A percentile compares a stretch with the other conserved stretches of the same genome.
phyloP scores from a whole-genome alignment of 83 land plant species.

The Thuja plicata region DNA sequence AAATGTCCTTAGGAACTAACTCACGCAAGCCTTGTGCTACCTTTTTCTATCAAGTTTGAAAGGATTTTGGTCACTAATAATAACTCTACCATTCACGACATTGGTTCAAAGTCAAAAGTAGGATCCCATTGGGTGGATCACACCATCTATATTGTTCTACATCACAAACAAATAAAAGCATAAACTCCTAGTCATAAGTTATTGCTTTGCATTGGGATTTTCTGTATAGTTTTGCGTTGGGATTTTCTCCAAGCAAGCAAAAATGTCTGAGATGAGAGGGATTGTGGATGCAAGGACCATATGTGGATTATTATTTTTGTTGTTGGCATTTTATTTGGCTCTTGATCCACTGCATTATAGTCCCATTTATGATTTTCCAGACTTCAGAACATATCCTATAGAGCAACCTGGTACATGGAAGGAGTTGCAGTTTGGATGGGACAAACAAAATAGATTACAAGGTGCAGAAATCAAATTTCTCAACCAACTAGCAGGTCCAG shows the following conservation, averaged over 20 bases:
- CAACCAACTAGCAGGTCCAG: conserved; percentile 44
- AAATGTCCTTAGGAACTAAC: neutral
- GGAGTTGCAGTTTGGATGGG: neutral
- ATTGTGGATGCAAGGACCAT: neutral
- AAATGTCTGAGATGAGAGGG: neutral
- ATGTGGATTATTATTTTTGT: neutral
- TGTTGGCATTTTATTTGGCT: neutral
- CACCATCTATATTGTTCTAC: neutral
- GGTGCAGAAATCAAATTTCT: conserved; percentile 19
- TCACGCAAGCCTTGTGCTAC: neutral
- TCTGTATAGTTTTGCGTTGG: neutral
- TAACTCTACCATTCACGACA: neutral
- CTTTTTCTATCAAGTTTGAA: neutral
- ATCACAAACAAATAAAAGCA: neutral
- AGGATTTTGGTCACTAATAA: neutral
- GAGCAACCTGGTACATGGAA: neutral
- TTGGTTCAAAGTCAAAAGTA: neutral
- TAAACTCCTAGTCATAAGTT: neutral
- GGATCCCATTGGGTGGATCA: neutral
- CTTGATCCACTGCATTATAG: conserved; percentile 9
- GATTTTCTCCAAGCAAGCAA: neutral
- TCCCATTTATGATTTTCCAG: conserved; percentile 3
- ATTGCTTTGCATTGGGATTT: neutral
- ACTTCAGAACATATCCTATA: neutral
- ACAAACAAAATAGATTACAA: conserved; percentile 12